Conservation (phyloP, 495 filamentous ascomycete species). For the Penicillium lividum region DNA sequence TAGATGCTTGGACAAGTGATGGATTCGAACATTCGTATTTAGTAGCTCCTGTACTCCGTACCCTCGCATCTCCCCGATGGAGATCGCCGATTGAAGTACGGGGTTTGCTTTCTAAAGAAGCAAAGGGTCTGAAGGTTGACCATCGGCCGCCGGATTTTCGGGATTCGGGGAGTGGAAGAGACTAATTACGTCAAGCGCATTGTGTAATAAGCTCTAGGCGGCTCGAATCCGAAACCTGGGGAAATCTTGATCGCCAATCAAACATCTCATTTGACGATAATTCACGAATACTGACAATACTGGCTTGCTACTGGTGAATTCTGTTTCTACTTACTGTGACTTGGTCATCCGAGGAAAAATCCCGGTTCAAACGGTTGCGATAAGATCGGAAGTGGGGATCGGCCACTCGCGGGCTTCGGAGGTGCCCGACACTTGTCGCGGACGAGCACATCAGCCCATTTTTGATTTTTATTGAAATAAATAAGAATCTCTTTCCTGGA, state of each 20-base stretch:
- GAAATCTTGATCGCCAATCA: conserved; percentile 1
- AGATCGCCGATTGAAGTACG: conserved; percentile 16
- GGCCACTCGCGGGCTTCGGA: conserved; percentile 46
- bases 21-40: too few species aligned
- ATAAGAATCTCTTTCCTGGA: conserved; percentile 17
- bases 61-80: conserved; percentile 4
- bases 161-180: conserved; percentile 17
- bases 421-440: conserved; percentile 39
- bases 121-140: background rate
- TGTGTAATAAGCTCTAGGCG: conserved; percentile 4
- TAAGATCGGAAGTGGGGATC: conserved; percentile 28
- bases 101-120: conserved; percentile 1
- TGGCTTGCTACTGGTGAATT: background rate
- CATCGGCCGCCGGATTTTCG: conserved; percentile 24
- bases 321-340: background rate
- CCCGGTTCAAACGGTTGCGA: conserved; percentile 2
- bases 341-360: background rate
- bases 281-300: background rate
- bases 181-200: background rate
- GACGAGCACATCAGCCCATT: conserved; percentile 21
- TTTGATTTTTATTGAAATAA: conserved; percentile 6
- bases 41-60: too few species aligned
- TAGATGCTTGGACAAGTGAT: too few species aligned
- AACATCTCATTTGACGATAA: background rate
- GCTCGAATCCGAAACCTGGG: conserved; percentile 21